phyloP scores from a whole-genome alignment of 2,329 filamentous ascomycete genomes.

The Aspergillus ochraceus region DNA sequence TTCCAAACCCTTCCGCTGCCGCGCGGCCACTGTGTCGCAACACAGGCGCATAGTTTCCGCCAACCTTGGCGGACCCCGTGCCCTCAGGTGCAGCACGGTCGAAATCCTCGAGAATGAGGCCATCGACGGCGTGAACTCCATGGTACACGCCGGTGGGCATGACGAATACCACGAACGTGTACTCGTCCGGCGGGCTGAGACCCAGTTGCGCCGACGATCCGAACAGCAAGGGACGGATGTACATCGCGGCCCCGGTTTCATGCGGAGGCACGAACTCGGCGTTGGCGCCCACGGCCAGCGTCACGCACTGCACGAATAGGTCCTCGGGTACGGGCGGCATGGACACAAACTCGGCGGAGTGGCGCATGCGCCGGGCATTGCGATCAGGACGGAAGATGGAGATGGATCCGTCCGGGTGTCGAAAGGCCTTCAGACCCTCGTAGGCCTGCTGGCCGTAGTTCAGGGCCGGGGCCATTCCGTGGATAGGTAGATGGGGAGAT shows the following conservation, averaged over 20 bases:
- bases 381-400: constrained; percentile 83
- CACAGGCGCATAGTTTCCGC: constrained; percentile 94
- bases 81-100: constrained; percentile 91
- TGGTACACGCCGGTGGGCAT: constrained; percentile 94
- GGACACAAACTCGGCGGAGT: constrained; percentile 79
- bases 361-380: constrained; percentile 81
- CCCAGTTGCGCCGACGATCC: constrained; percentile 85
- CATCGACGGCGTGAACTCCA: constrained; percentile 82
- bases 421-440: constrained; percentile 97
- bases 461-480: constrained; percentile 91
- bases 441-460: constrained; percentile 99
- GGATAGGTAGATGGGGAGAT: constrained; percentile 82
- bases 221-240: constrained; percentile 85
- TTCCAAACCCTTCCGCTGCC: constrained; percentile 77
- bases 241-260: constrained; percentile 85
- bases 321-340: constrained; percentile 77
- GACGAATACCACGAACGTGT: constrained; percentile 86
- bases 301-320: constrained; percentile 73
- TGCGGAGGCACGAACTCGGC: constrained; percentile 90
- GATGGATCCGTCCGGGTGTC: constrained; percentile 65
- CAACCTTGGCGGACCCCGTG: constrained; percentile 88
- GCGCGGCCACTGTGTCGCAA: constrained; percentile 84
- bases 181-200: constrained; percentile 83
- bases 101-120: constrained; percentile 86
- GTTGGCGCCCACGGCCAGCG: constrained; percentile 81